These are phyloP conservation scores for Claviceps sp. DNA, from an alignment of 2,329 filamentous ascomycete genomes.

Conservation along the genomic window DNA sequence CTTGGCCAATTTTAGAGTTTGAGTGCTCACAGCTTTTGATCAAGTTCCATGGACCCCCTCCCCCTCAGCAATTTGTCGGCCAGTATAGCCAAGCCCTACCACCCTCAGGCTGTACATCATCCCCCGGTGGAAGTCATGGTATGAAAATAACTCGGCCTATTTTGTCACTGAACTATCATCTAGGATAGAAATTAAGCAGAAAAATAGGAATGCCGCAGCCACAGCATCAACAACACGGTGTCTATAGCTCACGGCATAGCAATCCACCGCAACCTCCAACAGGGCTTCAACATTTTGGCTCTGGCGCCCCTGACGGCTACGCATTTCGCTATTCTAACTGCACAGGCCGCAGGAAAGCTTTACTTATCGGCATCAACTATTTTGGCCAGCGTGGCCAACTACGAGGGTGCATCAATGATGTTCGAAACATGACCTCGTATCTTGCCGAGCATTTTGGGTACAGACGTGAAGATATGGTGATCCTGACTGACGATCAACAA, in stretches of 20 bases:
- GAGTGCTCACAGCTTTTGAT: neutral
- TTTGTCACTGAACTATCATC: neutral
- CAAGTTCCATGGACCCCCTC: slow-evolving; percentile 18
- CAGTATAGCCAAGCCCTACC: slow-evolving; percentile 19
- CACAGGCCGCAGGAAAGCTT: slow-evolving; percentile 74
- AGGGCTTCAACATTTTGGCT: slow-evolving; percentile 59
- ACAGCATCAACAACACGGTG: slow-evolving; percentile 7
- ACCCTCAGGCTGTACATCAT: slow-evolving; percentile 32
- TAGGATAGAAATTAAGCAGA: neutral
- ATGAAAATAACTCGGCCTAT: neutral
- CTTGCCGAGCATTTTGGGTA: slow-evolving; percentile 83
- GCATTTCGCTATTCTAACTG: slow-evolving; percentile 86
- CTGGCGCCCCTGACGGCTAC: slow-evolving; percentile 68
- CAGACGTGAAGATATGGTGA: slow-evolving; percentile 91
- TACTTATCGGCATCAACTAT: slow-evolving; percentile 93
- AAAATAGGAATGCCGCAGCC: slow-evolving; percentile 9
- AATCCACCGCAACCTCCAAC: slow-evolving; percentile 53
- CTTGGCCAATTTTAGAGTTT: neutral
- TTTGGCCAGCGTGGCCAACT: slow-evolving; percentile 85
- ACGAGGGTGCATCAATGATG: slow-evolving; percentile 91
- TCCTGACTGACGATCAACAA: slow-evolving; percentile 90
- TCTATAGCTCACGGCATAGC: slow-evolving; percentile 1
- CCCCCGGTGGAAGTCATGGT: slow-evolving; percentile 30
- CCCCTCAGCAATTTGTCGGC: slow-evolving; percentile 19
- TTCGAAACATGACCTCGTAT: slow-evolving; percentile 91